Evolutionary conservation across 2,329 filamentous ascomycete species (phyloP).

Genomic region (Trichocomaceae sp.): DNA sequence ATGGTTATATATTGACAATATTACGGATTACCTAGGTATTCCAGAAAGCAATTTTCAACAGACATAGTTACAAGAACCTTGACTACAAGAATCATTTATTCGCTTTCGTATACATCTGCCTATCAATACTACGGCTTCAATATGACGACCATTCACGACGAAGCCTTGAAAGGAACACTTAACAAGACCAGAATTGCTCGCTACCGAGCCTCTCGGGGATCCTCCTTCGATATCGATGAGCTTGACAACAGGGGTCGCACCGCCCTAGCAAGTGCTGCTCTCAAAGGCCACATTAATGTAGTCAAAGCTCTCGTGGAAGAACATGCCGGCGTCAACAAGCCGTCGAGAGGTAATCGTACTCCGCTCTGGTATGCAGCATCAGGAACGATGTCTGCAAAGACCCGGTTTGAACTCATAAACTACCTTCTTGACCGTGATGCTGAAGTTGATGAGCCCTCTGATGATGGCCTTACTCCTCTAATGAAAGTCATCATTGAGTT

Average conservation of each 20-base stretch:
- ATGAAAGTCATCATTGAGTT: not conserved
- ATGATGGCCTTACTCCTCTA: not conserved
- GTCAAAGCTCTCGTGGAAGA: not conserved
- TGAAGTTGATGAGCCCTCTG: not conserved
- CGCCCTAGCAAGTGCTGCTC: not conserved
- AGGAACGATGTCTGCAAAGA: not conserved
- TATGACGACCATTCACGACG: not conserved
- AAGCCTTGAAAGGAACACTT: not conserved
- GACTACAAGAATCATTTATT: not conserved
- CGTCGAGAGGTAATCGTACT: not conserved
- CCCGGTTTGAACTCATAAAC: not conserved
- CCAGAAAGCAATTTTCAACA: too few relatives aligned
- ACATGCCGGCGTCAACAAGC: not conserved
- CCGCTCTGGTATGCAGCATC: not conserved
- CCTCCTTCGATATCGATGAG: not conserved
- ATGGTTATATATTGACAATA: too few relatives aligned
- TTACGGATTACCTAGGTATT: too few relatives aligned
- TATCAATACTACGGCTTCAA: not conserved
- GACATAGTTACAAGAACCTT: not conserved
- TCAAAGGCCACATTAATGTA: not conserved
- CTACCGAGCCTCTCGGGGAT: not conserved
- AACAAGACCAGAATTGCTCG: not conserved
- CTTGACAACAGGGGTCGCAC: not conserved
- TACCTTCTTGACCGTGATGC: not conserved
- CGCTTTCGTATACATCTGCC: not conserved